Base-by-base conservation (phyloP, 257 asterid genomes). In the Capsicum rhomboideum region DNA sequence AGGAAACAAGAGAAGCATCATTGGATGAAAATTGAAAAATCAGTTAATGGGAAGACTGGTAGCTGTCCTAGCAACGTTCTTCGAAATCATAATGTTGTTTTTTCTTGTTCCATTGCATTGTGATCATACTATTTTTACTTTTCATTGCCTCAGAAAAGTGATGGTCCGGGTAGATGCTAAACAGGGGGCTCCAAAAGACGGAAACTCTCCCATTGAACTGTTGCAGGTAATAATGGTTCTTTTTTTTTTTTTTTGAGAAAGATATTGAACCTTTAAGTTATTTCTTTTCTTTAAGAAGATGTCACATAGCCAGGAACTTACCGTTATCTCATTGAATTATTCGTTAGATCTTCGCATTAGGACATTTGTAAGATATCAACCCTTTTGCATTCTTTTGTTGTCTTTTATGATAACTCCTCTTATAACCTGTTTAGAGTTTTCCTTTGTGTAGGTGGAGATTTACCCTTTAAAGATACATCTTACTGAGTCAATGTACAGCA, bases 131-230 rank as follows among this genome's bases (percentile, higher is more conserved):
- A 40, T 42, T 16, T 63, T 81, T 61, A 40, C 61, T 2, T 23
- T 59, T 40, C 75, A 81, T 16, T 26, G 59, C 44, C 86, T 89
- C 95, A 97, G 99, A 85, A 95, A 95, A 90, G 98, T 95, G 88
- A 95, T 95, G 99, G 98, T 97, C 77, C 99, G 93, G 16, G 99
- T 95, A 56, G 98, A 97, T 91, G 97, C 99, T 86, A 97, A 91
- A 84, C 99, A 95, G 89, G 99, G 99, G 85, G 90, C 95, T 87
- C 93, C 99, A 2, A 97, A 95, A 91, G 99, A 97, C 82, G 97
- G 99, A 82, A 89, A 89, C 86, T 91, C 97, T 88, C 94, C 99
- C 85, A 91, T 97, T 86, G 99, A 95, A 91, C 83, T 94, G 82
- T 91, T 97, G 87, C 98, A 95, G 99, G 99, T 97, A 89, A 50